Evolutionary conservation across 2,329 filamentous ascomycete genomes (phyloP).

Genomic region (Curvularia hawaiiensis): DNA sequence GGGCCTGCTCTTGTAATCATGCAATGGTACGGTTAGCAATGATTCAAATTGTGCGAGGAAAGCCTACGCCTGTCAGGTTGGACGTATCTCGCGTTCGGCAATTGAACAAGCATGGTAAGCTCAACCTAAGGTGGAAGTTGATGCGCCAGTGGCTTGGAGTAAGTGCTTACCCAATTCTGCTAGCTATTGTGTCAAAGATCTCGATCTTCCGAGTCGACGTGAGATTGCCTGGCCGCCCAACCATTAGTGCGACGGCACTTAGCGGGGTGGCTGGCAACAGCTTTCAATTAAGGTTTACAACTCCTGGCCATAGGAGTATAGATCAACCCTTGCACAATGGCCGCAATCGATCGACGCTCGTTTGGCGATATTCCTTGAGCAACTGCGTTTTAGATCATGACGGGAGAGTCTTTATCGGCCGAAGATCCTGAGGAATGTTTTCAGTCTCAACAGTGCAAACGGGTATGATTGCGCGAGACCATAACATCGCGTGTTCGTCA

Average conservation of each 20-base stretch:
- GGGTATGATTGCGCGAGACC: too few relatives aligned
- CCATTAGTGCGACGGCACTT: constrained; percentile 7
- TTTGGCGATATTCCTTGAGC: constrained; percentile 3
- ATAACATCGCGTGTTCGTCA: too few relatives aligned
- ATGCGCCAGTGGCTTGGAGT: background rate
- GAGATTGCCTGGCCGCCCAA: background rate
- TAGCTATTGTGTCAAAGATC: background rate
- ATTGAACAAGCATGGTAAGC: background rate
- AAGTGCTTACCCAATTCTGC: background rate
- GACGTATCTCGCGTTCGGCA: background rate
- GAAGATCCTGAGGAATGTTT: background rate
- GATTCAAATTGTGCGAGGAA: background rate
- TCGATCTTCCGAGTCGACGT: constrained; percentile 1
- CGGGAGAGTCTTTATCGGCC: too few relatives aligned
- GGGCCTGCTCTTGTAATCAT: background rate
- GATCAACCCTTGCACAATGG: constrained; percentile 1
- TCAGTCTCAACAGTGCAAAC: too few relatives aligned
- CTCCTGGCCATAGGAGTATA: background rate
- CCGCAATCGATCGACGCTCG: constrained; percentile 2
- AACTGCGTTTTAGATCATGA: background rate
- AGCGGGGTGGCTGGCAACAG: background rate
- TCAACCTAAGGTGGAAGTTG: background rate
- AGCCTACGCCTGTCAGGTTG: background rate
- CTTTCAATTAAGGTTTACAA: background rate
- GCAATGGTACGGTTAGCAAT: background rate